A percentile compares a stretch with the other conserved stretches of the same genome.
Evolutionary conservation across 345 rosid species (phyloP).

Genomic region (Trapa incisa): DNA sequence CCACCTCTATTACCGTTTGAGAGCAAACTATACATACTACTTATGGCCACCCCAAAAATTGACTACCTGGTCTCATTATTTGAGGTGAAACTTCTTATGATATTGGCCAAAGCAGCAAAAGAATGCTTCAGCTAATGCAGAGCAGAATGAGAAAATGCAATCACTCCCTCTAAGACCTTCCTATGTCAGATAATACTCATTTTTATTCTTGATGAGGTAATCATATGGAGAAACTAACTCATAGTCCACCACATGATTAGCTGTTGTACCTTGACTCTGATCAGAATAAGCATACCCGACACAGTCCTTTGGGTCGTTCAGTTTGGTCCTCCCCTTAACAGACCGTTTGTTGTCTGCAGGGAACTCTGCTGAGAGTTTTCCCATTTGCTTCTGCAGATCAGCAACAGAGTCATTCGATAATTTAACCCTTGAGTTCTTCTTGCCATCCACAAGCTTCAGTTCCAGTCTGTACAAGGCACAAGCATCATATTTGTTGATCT

Average conservation of each 20-base stretch:
- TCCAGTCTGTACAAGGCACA: constrained; percentile 94
- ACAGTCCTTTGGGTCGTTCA: constrained; percentile 27
- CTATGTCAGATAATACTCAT: constrained; percentile 46
- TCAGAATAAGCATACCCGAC: constrained; percentile 27
- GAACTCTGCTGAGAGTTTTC: constrained; percentile 78
- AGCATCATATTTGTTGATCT: constrained; percentile 82
- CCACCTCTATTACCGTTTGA: neutral
- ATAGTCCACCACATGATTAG: constrained; percentile 36
- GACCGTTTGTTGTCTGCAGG: constrained; percentile 68
- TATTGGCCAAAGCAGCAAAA: constrained; percentile 8
- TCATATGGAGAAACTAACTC: constrained; percentile 51
- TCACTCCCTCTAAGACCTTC: constrained; percentile 5
- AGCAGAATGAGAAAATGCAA: constrained; percentile 9
- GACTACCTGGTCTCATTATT: constrained; percentile 8
- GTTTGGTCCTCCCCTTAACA: constrained; percentile 53
- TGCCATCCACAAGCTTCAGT: constrained; percentile 86
- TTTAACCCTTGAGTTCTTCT: constrained; percentile 71
- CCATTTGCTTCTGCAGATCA: constrained; percentile 94
- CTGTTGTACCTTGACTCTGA: constrained; percentile 28
- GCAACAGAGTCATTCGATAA: constrained; percentile 59
- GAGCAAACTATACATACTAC: constrained; percentile 1
- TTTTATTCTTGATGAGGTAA: constrained; percentile 49
- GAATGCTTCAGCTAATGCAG: constrained; percentile 10
- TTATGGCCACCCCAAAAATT: neutral
- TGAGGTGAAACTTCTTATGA: constrained; percentile 1